Evolutionary conservation across 2,329 filamentous ascomycete genomes (phyloP), one percentile per base, ranked within the genome.

Genomic region (Ophiosphaerella narmari): DNA sequence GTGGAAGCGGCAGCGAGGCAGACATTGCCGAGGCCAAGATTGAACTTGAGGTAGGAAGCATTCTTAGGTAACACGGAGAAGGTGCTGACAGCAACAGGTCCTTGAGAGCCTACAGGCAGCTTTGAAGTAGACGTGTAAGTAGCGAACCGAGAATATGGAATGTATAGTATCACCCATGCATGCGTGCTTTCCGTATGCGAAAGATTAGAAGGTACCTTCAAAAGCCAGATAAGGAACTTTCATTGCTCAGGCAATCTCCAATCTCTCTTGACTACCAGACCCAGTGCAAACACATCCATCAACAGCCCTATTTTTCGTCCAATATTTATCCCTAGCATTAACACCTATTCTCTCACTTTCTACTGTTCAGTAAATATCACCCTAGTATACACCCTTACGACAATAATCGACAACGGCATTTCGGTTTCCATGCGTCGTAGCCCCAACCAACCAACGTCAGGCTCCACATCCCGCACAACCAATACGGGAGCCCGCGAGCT

Each of bases 11-110:
- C 72, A 97, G 91, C 77, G 94, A 97, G 85, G 88, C 91, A 80
- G 94, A 97, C 73, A 90, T 97, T 78, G 93, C 93, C 61, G 94
- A 99, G 86, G 94, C 94, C 65, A 97, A 97, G 86, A 93, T 99
- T 75, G 93, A 97, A 84, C 80, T 99, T 66, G 94, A 99, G 91
- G 93, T 96, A 78, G 74, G 82, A 66, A 31, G 7, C 5, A 13
- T 16, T 7, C 4, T 16, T 11, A 4, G 46, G 74, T 14, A 21
- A 29, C 8, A 39, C 37, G 31, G 46, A 47, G 35, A 39, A 38
- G 16, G 31, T 39, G 42, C 65, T 83, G 68, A 82, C 68, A 59
- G 21, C 18, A 23, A 8, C 38, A 92, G 89, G 88, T 93, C 70
- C 82, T 94, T 67, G 90, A 94, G 84, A 89, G 85, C 75, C 83